Conservation (phyloP, 2,329 filamentous ascomycete genomes). For the Trichoderma sp. region DNA sequence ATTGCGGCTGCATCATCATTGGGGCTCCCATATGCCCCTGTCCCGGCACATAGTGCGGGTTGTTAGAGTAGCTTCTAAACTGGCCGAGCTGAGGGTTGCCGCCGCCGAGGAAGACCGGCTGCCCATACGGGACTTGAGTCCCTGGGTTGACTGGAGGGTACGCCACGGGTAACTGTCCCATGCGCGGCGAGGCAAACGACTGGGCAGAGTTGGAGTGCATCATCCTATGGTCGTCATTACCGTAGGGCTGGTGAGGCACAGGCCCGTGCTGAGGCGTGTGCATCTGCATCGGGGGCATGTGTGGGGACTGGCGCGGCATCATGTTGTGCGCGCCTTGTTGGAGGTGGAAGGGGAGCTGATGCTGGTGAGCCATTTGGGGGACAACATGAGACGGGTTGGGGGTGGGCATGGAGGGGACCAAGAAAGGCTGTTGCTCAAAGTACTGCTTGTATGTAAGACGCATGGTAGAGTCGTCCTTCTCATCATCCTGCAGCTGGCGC, state of each 20-base stretch:
- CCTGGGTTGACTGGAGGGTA: slow-evolving; percentile 69
- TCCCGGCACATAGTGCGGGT: slow-evolving; percentile 67
- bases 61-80: slow-evolving; percentile 68
- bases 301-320: slow-evolving; percentile 65
- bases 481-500: slow-evolving; percentile 68
- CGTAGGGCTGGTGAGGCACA: slow-evolving; percentile 62
- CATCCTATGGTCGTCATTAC: slow-evolving; percentile 83
- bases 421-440: slow-evolving; percentile 66
- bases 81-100: slow-evolving; percentile 67
- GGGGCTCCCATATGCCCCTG: slow-evolving; percentile 67
- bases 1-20: slow-evolving; percentile 82
- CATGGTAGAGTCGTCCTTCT: slow-evolving; percentile 65
- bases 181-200: slow-evolving; percentile 80
- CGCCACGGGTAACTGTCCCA: slow-evolving; percentile 65
- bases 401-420: slow-evolving; percentile 58
- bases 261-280: slow-evolving; percentile 70
- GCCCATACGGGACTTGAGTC: slow-evolving; percentile 67
- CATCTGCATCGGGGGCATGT: slow-evolving; percentile 75
- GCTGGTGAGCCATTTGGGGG: slow-evolving; percentile 73
- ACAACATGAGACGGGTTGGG: slow-evolving; percentile 67
- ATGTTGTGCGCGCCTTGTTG: slow-evolving; percentile 69
- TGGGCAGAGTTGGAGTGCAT: slow-evolving; percentile 80
- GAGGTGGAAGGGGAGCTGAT: slow-evolving; percentile 79
- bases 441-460: slow-evolving; percentile 69
- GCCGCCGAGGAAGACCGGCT: slow-evolving; percentile 69